These are phyloP conservation scores for Colletotrichum caudatum DNA, from an alignment of 2,329 filamentous ascomycete species.

Conservation along the genomic window DNA sequence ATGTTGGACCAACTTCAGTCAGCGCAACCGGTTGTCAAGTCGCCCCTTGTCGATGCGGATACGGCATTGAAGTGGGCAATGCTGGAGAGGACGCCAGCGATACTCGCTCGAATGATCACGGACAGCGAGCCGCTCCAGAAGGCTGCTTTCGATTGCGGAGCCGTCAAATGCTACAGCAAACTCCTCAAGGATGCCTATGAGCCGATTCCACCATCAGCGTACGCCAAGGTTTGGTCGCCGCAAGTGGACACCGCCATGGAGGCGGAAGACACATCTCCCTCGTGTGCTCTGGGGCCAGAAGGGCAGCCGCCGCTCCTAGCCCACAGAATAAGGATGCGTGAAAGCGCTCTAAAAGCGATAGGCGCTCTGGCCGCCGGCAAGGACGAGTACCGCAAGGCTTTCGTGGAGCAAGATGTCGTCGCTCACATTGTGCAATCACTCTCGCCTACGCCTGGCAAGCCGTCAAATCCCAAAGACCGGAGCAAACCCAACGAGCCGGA, in stretches of 20 bases:
- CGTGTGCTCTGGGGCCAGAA: slow-evolving; percentile 67
- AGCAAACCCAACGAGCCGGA: slow-evolving; percentile 53
- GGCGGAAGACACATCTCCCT: slow-evolving; percentile 49
- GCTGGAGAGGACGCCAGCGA: slow-evolving; percentile 77
- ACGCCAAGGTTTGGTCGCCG: slow-evolving; percentile 56
- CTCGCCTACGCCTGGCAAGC: slow-evolving; percentile 64
- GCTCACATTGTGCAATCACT: slow-evolving; percentile 88
- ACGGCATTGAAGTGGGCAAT: slow-evolving; percentile 62
- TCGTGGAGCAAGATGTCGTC: slow-evolving; percentile 85
- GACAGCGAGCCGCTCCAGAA: slow-evolving; percentile 85
- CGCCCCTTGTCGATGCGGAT: slow-evolving; percentile 50
- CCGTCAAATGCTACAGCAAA: slow-evolving; percentile 59
- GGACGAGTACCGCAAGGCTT: slow-evolving; percentile 84
- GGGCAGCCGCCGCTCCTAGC: slow-evolving; percentile 70
- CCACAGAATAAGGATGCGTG: slow-evolving; percentile 81
- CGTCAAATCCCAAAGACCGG: slow-evolving; percentile 58
- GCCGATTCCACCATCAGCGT: slow-evolving; percentile 51
- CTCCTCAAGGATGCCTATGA: slow-evolving; percentile 66
- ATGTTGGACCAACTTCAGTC: slow-evolving; percentile 54
- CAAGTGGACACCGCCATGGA: slow-evolving; percentile 52
- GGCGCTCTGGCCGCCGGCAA: slow-evolving; percentile 85
- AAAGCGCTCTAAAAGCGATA: slow-evolving; percentile 81
- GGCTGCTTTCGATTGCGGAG: slow-evolving; percentile 77
- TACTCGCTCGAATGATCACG: slow-evolving; percentile 82
- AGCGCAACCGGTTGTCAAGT: slow-evolving; percentile 32